A percentile compares a stretch with the other conserved stretches of the same genome.
phyloP scores from a whole-genome alignment of 2,329 filamentous ascomycete species.

The Sporothrix globosa region DNA sequence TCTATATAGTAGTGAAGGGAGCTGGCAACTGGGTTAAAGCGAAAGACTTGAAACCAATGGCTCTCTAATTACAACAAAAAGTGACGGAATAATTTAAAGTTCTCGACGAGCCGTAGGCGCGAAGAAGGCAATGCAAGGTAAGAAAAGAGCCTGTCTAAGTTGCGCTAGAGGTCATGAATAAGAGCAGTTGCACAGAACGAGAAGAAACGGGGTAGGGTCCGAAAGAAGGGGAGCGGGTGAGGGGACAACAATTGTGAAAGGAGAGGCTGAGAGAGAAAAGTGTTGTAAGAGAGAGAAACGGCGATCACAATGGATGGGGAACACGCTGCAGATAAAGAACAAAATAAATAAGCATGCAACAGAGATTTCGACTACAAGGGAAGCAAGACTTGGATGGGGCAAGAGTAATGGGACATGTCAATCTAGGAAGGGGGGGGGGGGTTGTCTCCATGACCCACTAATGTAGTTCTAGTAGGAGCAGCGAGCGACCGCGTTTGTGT shows the following conservation, averaged over 20 bases:
- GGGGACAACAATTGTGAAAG: neutral
- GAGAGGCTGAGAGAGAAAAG: neutral
- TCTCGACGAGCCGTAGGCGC: neutral
- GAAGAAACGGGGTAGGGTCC: neutral
- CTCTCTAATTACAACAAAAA: neutral
- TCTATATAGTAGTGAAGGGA: neutral
- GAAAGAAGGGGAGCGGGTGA: neutral
- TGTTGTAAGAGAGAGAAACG: constrained; percentile 4
- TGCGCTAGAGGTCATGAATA: neutral
- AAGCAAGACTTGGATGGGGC: constrained; percentile 13
- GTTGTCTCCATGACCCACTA: constrained; percentile 25
- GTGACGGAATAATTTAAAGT: neutral
- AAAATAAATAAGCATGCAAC: constrained; percentile 13
- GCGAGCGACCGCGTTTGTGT: constrained; percentile 6
- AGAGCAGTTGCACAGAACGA: neutral
- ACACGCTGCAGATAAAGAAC: neutral
- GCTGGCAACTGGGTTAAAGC: neutral
- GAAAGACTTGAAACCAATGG: neutral
- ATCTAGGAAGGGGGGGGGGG: neutral
- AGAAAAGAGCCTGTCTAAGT: constrained; percentile 1
- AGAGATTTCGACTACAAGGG: constrained; percentile 5
- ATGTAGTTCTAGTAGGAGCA: constrained; percentile 17
- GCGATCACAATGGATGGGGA: neutral
- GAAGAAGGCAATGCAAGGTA: neutral
- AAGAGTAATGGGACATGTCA: constrained; percentile 15